Percentiles rank a stretch among this genome's conserved stretches.
These are phyloP conservation scores for Macrolepiota fuliginosa DNA, from an alignment of 768 basidiomycete species.

Conservation along the genomic window DNA sequence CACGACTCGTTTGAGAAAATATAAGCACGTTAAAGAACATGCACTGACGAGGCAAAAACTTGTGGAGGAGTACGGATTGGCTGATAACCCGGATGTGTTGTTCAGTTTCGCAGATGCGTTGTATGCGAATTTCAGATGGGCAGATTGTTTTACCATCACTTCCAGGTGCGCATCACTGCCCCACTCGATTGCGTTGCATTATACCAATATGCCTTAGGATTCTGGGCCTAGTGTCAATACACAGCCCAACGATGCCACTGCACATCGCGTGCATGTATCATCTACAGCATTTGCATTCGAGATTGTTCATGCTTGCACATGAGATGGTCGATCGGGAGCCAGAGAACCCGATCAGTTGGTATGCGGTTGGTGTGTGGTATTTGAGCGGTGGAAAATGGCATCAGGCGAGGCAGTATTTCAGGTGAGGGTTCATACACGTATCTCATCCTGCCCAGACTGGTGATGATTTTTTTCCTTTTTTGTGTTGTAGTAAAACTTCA, in stretches of 20 bases:
- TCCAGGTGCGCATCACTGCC: constrained; percentile 47
- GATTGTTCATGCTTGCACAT: constrained; percentile 94
- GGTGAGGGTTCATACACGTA: constrained; percentile 41
- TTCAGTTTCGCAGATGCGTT: constrained; percentile 89
- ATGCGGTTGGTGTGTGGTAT: constrained; percentile 98
- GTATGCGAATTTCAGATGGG: constrained; percentile 87
- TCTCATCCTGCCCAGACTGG: background rate
- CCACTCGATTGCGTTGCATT: background rate
- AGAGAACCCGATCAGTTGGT: constrained; percentile 93
- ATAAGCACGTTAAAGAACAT: constrained; percentile 82
- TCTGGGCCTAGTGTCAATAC: constrained; percentile 77
- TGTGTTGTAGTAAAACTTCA: constrained; percentile 76
- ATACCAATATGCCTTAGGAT: constrained; percentile 50
- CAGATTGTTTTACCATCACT: constrained; percentile 91
- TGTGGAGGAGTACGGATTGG: constrained; percentile 77
- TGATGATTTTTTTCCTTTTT: background rate
- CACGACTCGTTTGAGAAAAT: constrained; percentile 87
- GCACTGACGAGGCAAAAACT: constrained; percentile 75
- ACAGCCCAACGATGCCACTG: constrained; percentile 86
- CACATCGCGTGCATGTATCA: constrained; percentile 99
- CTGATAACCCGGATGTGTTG: constrained; percentile 90
- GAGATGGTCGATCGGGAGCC: constrained; percentile 95
- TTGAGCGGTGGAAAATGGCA: constrained; percentile 83
- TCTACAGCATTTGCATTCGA: constrained; percentile 85
- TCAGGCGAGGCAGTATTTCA: constrained; percentile 92